Percentiles rank a stretch among this genome's conserved stretches.
phyloP scores from a whole-genome alignment of 192 early-diverging fungal genomes.

The Chytriomyces sp. region DNA sequence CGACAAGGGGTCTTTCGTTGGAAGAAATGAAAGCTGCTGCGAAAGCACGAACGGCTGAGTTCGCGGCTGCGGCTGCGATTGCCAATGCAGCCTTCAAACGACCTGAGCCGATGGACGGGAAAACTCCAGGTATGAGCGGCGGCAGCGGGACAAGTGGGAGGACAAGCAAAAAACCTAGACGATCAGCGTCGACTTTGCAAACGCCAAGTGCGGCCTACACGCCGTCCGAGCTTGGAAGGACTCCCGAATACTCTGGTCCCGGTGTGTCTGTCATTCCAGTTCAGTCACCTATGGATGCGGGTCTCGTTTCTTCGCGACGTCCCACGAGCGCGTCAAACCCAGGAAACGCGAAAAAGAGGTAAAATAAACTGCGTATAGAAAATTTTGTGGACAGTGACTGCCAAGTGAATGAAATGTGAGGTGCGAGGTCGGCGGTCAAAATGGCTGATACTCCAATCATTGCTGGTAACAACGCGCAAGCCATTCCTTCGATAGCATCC shows the following conservation, averaged over 20 bases:
- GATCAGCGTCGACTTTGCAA: neutral
- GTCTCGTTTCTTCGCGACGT: no score
- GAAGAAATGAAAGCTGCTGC: constrained; percentile 28
- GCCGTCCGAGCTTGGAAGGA: neutral
- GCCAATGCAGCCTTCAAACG: constrained; percentile 4
- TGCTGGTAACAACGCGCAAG: neutral
- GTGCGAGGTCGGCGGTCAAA: no score
- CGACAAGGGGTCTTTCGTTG: constrained; percentile 11
- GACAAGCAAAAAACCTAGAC: neutral
- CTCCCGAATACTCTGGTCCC: neutral
- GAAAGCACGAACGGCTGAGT: neutral
- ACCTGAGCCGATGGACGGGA: neutral
- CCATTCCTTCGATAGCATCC: constrained; percentile 12
- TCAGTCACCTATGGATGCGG: constrained; percentile 3
- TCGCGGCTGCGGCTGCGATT: neutral
- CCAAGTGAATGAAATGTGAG: no score
- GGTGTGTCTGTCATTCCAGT: neutral
- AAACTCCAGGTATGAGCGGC: neutral
- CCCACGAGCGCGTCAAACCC: no score
- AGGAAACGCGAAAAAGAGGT: no score
- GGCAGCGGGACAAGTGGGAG: neutral
- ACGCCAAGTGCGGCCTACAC: neutral
- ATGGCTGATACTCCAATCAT: no score
- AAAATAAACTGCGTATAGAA: no score
- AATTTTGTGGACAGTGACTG: no score